Conservation (phyloP, 768 basidiomycete genomes). For the Lepiota subincarnata region DNA sequence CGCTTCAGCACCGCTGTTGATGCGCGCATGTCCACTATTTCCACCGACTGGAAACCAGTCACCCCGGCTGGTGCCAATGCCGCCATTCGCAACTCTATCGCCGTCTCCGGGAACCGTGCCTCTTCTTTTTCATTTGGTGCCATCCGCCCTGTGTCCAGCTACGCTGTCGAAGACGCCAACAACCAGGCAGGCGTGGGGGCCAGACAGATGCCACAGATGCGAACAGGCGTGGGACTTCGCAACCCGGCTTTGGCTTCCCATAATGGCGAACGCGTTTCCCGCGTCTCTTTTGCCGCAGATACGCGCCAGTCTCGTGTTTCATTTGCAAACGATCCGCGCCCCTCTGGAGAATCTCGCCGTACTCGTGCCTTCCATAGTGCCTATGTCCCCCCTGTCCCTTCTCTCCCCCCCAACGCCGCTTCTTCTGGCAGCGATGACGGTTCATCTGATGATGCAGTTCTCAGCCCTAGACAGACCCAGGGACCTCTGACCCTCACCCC, state of each 20-base stretch:
- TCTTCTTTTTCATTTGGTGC: conserved; percentile 55
- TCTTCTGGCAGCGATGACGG: conserved; percentile 14
- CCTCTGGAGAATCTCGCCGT: conserved; percentile 33
- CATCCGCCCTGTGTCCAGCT: conserved; percentile 44
- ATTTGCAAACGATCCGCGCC: conserved; percentile 38
- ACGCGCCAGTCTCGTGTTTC: conserved; percentile 35
- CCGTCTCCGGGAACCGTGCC: conserved; percentile 36
- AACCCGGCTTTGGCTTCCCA: conserved; percentile 34
- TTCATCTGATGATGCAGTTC: conserved; percentile 15
- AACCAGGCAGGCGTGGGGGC: conserved; percentile 40
- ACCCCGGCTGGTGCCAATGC: conserved; percentile 65
- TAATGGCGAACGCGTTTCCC: conserved; percentile 38
- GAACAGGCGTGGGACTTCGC: conserved; percentile 50
- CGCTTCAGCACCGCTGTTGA: conserved; percentile 67
- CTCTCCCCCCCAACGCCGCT: conserved; percentile 22
- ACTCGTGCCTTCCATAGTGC: conserved; percentile 39
- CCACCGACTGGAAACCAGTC: conserved; percentile 72
- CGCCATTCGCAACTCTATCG: conserved; percentile 69
- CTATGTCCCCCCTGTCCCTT: conserved; percentile 40
- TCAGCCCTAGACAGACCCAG: conserved; percentile 35
- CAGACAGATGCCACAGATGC: conserved; percentile 38
- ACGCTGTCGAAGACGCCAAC: conserved; percentile 39
- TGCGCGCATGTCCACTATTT: conserved; percentile 81
- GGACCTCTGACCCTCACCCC: conserved; percentile 44
- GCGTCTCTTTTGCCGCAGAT: conserved; percentile 70